These are phyloP conservation scores for Phytophthora agathidicida DNA, from an alignment of 352 stramenopile genomes.

Conservation along the genomic window DNA sequence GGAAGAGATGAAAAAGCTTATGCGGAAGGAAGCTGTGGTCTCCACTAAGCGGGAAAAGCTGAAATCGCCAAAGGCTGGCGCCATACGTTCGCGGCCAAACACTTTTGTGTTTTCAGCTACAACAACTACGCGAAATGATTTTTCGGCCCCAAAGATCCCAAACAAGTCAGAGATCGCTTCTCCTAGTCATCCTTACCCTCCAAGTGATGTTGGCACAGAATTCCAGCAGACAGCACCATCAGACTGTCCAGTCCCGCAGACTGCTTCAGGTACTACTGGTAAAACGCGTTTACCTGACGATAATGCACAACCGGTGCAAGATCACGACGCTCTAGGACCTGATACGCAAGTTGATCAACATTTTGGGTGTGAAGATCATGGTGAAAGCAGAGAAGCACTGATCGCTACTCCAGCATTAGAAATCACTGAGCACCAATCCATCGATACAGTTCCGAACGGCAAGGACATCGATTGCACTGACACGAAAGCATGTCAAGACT, in stretches of 20 bases:
- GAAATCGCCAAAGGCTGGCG: slow-evolving; percentile 24
- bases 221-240: background rate
- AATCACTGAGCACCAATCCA: background rate
- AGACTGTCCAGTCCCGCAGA: background rate
- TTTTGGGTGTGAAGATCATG: background rate
- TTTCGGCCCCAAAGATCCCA: slow-evolving; percentile 7
- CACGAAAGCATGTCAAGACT: background rate
- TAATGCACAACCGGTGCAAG: background rate
- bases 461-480: background rate
- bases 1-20: slow-evolving; percentile 43
- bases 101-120: background rate
- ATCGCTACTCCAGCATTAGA: background rate
- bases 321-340: background rate
- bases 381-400: background rate
- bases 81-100: background rate
- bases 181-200: slow-evolving; percentile 1
- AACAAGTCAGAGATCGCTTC: background rate
- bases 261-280: background rate
- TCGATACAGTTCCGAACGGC: background rate
- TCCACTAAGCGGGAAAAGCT: slow-evolving; percentile 45
- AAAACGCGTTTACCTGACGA: background rate
- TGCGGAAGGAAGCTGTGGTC: slow-evolving; percentile 35
- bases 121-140: background rate
- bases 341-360: background rate
- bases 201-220: slow-evolving; percentile 19